Percentiles rank a stretch among this genome's conserved stretches.
These are phyloP conservation scores for Coleophoma crateriformis DNA, from an alignment of 2,329 filamentous ascomycete genomes.

Conservation along the genomic window DNA sequence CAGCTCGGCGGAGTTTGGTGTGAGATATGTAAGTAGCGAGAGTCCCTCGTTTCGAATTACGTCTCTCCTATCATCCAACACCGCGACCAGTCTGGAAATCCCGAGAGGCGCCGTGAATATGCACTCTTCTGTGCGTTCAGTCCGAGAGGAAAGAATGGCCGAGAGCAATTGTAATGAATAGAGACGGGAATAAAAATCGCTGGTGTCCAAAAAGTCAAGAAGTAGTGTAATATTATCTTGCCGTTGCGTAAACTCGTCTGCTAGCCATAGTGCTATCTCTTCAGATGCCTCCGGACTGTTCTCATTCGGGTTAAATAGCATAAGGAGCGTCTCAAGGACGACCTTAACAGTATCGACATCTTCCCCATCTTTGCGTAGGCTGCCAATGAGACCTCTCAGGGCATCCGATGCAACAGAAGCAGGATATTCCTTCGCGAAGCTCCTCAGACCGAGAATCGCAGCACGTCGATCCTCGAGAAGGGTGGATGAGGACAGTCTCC, in stretches of 20 bases:
- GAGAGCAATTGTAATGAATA: constrained; percentile 88
- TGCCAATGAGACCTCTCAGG: constrained; percentile 80
- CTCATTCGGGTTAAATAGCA: constrained; percentile 74
- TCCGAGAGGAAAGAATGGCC: constrained; percentile 77
- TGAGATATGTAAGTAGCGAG: constrained; percentile 81
- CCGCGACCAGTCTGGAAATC: constrained; percentile 77
- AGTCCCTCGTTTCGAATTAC: constrained; percentile 85
- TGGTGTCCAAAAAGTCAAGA: constrained; percentile 80
- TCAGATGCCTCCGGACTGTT: constrained; percentile 87
- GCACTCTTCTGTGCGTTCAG: constrained; percentile 91
- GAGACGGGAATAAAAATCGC: constrained; percentile 84
- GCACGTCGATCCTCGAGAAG: constrained; percentile 91
- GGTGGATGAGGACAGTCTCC: constrained; percentile 81
- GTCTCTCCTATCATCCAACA: constrained; percentile 80
- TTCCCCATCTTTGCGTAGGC: constrained; percentile 79
- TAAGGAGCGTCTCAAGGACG: constrained; percentile 88
- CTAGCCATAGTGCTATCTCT: constrained; percentile 92
- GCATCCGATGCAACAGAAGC: constrained; percentile 92
- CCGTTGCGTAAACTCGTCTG: constrained; percentile 95
- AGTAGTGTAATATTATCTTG: constrained; percentile 95
- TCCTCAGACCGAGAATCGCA: constrained; percentile 86
- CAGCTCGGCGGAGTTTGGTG: constrained; percentile 78
- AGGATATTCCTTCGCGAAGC: constrained; percentile 94
- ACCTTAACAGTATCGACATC: constrained; percentile 96
- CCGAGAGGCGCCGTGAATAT: constrained; percentile 85